These are phyloP conservation scores for Chaetomium tenue DNA, from an alignment of 495 filamentous ascomycete genomes.

Conservation along the genomic window DNA sequence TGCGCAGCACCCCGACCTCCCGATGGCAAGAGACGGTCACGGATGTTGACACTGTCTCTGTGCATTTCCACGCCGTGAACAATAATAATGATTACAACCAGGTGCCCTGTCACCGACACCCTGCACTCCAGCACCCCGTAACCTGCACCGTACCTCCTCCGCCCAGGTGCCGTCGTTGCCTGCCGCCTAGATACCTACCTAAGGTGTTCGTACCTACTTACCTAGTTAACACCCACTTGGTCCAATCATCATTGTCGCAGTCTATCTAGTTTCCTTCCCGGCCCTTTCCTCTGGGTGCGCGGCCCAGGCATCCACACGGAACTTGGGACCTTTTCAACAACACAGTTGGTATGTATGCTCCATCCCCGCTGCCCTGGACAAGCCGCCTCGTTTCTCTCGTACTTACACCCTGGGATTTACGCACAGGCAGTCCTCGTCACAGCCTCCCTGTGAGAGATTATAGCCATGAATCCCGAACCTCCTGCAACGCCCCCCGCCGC, in stretches of 20 bases:
- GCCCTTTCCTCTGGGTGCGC: too few species aligned
- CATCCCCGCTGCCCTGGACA: not conserved
- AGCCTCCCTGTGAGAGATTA: not conserved
- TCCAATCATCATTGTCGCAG: not conserved
- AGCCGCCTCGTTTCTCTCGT: not conserved
- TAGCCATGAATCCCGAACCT: slow-evolving; percentile 6
- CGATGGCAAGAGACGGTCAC: not conserved
- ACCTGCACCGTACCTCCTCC: not conserved
- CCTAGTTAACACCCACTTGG: too few species aligned
- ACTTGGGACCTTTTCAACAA: not conserved
- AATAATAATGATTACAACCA: not conserved
- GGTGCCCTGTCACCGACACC: not conserved
- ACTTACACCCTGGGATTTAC: not conserved
- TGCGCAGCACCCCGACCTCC: not conserved
- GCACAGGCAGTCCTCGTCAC: not conserved
- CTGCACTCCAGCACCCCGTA: not conserved
- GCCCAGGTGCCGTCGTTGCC: not conserved
- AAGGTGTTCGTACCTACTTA: too few species aligned
- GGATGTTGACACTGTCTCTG: not conserved
- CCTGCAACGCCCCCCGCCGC: not conserved
- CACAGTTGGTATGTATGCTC: slow-evolving; percentile 3
- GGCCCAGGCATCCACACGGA: not conserved
- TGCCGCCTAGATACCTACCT: not conserved
- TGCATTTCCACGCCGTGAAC: not conserved
- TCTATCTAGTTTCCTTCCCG: too few species aligned